Evolutionary conservation across 2,329 filamentous ascomycete species (phyloP), one percentile per base, ranked within the genome.

Genomic region (Aureobasidium sp.): DNA sequence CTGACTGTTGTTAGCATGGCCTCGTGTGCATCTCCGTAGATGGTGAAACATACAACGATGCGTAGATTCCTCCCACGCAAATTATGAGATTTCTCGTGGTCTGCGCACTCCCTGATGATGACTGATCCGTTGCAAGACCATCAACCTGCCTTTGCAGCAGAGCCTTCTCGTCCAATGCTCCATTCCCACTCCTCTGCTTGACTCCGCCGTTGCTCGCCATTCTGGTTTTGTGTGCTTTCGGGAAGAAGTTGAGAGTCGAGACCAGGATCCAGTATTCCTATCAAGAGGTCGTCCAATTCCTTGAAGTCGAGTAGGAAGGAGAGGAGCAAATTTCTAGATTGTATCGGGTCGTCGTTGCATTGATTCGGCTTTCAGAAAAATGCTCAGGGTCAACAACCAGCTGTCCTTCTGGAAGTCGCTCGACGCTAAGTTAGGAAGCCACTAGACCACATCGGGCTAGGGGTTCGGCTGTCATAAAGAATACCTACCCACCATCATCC

Each of bases 31-130:
- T 9, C 19, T 27, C 22, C 53, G 27, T 24, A 29, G 19, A 31
- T 3, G 6, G 31, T 60, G 9, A 8, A 11, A 68, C 76, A 64
- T 83, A 97, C 93, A 99, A 99, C 39, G 92, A 96, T 39, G 88
- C 91, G 74, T 99, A 99, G 69, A 99, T 99, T 63, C 94, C 94
- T 7, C 86, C 86, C n/a, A 97, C 91, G 66, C 92, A 93, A 64
- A 96, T 84, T 53, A 92, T 76, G 61, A 97, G 83, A 74, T 96
- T 89, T 69, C 88, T 17, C 3, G 67, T 65, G 1, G 62, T 64
- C 47, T 71, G 33, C n/a, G 56, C 40, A 60, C 54, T 64, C 15
- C 60, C 62, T 12, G 64, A 63, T 15, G 56, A 60, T 33, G 57
- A 62, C 39, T 39, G 47, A 19, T 53, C 59, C n/a, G 50, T 60